Evolutionary conservation across 768 basidiomycete genomes (phyloP).

Genomic region (Guyanaporus albipodus): DNA sequence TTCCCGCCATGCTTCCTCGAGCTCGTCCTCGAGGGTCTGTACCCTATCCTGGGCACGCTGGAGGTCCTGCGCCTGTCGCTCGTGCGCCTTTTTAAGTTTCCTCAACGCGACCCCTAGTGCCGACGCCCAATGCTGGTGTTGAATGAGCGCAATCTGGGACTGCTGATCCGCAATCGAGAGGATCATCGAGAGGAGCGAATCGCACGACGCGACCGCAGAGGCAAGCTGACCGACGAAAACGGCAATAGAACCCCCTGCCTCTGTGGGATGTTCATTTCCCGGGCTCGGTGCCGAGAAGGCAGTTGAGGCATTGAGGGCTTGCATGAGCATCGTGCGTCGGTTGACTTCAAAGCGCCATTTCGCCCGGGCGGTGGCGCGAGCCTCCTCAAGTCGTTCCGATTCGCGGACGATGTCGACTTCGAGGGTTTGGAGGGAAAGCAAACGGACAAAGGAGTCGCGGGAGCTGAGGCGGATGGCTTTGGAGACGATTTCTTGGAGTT

Average conservation of each 20-base stretch:
- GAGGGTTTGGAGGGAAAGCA: constrained; percentile 59
- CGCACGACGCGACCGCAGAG: constrained; percentile 54
- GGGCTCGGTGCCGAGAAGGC: background rate
- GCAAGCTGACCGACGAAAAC: constrained; percentile 55
- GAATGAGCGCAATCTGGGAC: constrained; percentile 54
- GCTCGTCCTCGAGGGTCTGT: constrained; percentile 57
- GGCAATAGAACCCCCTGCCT: constrained; percentile 31
- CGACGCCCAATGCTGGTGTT: constrained; percentile 69
- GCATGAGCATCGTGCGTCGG: constrained; percentile 65
- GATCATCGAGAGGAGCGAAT: constrained; percentile 54
- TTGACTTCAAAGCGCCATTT: constrained; percentile 66
- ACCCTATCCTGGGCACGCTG: constrained; percentile 44
- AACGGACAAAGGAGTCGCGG: constrained; percentile 64
- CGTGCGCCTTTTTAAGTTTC: constrained; percentile 75
- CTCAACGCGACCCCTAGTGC: constrained; percentile 73
- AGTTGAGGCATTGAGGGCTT: constrained; percentile 46
- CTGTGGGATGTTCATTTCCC: background rate
- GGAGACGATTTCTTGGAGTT: constrained; percentile 68
- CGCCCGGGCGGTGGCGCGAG: constrained; percentile 54
- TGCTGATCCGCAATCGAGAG: constrained; percentile 59
- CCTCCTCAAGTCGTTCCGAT: constrained; percentile 49
- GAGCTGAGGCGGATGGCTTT: constrained; percentile 67
- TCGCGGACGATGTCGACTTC: constrained; percentile 59
- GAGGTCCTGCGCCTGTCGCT: constrained; percentile 59
- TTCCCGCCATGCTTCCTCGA: constrained; percentile 78